These are phyloP conservation scores for Tephrocybe sp. DNA, from an alignment of 768 basidiomycete genomes.

Conservation along the genomic window DNA sequence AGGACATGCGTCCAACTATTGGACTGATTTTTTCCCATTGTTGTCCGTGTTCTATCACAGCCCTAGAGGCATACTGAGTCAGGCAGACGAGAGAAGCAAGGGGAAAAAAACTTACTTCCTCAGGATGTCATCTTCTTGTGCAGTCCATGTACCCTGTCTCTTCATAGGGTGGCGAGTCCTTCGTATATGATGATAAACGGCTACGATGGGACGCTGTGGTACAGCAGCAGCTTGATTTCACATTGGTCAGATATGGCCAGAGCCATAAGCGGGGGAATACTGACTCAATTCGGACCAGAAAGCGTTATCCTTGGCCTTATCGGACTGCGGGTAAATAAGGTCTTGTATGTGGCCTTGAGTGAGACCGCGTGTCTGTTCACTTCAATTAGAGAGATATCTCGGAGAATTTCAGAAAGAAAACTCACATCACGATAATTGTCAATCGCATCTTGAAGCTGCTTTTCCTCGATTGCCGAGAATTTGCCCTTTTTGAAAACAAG, in stretches of 20 bases:
- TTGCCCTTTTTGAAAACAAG: constrained; percentile 88
- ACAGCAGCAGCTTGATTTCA: constrained; percentile 56
- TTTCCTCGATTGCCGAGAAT: constrained; percentile 77
- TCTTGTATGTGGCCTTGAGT: constrained; percentile 52
- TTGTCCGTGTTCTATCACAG: constrained; percentile 66
- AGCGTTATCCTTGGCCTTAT: constrained; percentile 54
- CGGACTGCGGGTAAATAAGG: constrained; percentile 67
- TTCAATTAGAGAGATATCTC: not conserved
- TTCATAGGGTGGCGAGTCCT: constrained; percentile 67
- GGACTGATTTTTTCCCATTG: constrained; percentile 79
- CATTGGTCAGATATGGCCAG: constrained; percentile 3
- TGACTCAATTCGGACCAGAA: constrained; percentile 84
- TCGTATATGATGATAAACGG: constrained; percentile 81
- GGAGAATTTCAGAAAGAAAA: not conserved
- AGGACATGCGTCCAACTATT: constrained; percentile 69
- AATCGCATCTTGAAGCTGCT: constrained; percentile 62
- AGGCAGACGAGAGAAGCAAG: not conserved
- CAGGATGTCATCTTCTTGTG: constrained; percentile 61
- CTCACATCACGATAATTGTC: constrained; percentile 59
- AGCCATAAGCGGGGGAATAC: constrained; percentile 19
- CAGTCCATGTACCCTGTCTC: constrained; percentile 67
- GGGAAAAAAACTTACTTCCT: constrained; percentile 45
- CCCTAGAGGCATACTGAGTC: constrained; percentile 38
- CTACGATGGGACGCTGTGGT: constrained; percentile 74
- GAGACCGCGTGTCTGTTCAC: constrained; percentile 46